A percentile compares a stretch with the other conserved stretches of the same genome.
These are phyloP conservation scores for Conticribra guillardii DNA, from an alignment of 108 stramenopile genomes.

Conservation along the genomic window DNA sequence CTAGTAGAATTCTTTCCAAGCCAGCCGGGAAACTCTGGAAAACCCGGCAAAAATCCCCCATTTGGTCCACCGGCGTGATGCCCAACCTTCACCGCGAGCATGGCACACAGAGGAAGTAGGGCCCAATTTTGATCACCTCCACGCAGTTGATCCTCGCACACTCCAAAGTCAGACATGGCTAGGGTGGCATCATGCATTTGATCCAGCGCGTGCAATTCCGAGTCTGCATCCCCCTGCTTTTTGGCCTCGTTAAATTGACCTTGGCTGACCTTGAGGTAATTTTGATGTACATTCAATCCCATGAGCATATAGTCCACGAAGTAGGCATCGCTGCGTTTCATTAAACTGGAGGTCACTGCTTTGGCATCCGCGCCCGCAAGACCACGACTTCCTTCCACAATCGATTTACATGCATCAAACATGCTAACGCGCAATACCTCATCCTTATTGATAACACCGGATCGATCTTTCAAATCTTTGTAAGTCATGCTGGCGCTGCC, in stretches of 20 bases:
- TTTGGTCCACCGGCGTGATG: constrained; percentile 76
- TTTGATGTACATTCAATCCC: constrained; percentile 94
- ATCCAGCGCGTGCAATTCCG: constrained; percentile 55
- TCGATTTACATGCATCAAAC: constrained; percentile 89
- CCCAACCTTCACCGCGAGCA: constrained; percentile 90
- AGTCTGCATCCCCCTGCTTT: constrained; percentile 54
- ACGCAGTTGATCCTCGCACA: constrained; percentile 79
- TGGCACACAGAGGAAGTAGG: constrained; percentile 82
- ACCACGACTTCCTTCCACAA: constrained; percentile 82
- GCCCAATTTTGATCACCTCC: constrained; percentile 94
- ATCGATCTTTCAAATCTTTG: constrained; percentile 78
- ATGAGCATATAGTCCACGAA: constrained; percentile 96
- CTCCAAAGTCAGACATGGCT: constrained; percentile 88
- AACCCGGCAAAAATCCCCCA: constrained; percentile 83
- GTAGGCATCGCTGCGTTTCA: constrained; percentile 91
- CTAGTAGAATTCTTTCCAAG: constrained; percentile 93
- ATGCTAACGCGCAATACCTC: constrained; percentile 88
- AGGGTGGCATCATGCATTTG: constrained; percentile 80
- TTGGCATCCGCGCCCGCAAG: constrained; percentile 61
- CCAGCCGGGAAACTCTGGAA: constrained; percentile 95
- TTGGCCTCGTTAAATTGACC: constrained; percentile 51
- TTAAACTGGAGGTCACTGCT: constrained; percentile 57
- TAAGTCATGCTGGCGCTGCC: constrained; percentile 64
- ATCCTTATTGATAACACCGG: constrained; percentile 80
- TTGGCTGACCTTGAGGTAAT: constrained; percentile 82